Conservation (phyloP, 306 rosid species). For the Dalbergia cultrata region DNA sequence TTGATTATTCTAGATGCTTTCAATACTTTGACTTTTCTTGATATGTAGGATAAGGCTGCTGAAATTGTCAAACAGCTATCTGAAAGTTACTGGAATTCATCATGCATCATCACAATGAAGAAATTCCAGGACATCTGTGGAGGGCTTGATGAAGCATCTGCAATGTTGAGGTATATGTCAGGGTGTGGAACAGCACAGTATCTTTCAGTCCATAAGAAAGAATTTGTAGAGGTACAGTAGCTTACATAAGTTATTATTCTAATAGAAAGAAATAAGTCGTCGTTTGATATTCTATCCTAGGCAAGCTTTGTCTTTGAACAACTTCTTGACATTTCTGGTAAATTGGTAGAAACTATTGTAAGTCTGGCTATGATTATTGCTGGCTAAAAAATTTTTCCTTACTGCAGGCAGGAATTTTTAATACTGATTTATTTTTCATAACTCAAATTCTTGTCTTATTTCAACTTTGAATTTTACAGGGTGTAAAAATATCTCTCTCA, state of each 20-base stretch:
- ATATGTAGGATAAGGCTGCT: slow-evolving; percentile 71
- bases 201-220: slow-evolving; percentile 61
- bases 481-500: slow-evolving; percentile 79
- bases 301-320: background rate
- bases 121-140: slow-evolving; percentile 78
- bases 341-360: background rate
- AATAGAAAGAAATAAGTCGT: background rate
- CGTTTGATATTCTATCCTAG: slow-evolving; percentile 7
- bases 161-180: slow-evolving; percentile 69
- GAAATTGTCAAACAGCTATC: slow-evolving; percentile 65
- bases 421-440: slow-evolving; percentile 30
- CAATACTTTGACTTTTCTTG: slow-evolving; percentile 32
- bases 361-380: slow-evolving; percentile 14
- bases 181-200: slow-evolving; percentile 72
- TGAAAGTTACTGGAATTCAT: slow-evolving; percentile 77
- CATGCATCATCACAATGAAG: slow-evolving; percentile 71
- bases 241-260: slow-evolving; percentile 30
- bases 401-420: background rate
- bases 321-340: slow-evolving; percentile 13
- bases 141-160: slow-evolving; percentile 70
- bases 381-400: slow-evolving; percentile 18
- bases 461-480: slow-evolving; percentile 61
- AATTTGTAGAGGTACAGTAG: slow-evolving; percentile 68
- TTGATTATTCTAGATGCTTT: slow-evolving; percentile 29
- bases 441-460: slow-evolving; percentile 28